Percentiles rank a stretch among this genome's conserved stretches.
Conservation (phyloP, 225 moss, liverwort and hornwort species). For the Sphagnum contortum region DNA sequence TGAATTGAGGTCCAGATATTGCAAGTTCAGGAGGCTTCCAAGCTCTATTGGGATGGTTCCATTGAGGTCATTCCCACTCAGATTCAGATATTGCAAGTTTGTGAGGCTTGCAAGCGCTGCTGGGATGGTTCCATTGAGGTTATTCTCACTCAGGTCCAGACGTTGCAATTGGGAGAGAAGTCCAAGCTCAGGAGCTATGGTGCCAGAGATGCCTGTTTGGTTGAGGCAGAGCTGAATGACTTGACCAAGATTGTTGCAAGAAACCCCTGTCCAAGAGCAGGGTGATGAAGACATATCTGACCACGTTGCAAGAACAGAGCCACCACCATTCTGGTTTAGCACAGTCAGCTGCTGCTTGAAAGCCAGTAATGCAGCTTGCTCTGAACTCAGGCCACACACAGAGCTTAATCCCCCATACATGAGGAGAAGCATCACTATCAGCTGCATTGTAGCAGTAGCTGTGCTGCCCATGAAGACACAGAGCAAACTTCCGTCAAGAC, state of each 20-base stretch:
- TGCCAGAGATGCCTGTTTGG: slow-evolving; percentile 18
- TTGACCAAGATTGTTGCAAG: slow-evolving; percentile 27
- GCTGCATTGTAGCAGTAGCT: too few relatives aligned
- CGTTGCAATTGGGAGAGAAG: slow-evolving; percentile 8
- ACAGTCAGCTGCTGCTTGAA: too few relatives aligned
- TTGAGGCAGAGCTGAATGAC: slow-evolving; percentile 47
- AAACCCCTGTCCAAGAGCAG: slow-evolving; percentile 62
- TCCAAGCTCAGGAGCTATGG: slow-evolving; percentile 48
- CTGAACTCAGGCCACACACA: too few relatives aligned
- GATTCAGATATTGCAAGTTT: slow-evolving; percentile 38
- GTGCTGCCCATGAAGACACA: too few relatives aligned
- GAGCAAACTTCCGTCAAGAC: too few relatives aligned
- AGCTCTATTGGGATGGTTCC: slow-evolving; percentile 49
- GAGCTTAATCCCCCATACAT: too few relatives aligned
- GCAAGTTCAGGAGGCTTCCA: slow-evolving; percentile 32
- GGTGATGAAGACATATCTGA: slow-evolving; percentile 12
- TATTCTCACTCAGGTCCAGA: too few relatives aligned
- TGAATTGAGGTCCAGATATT: slow-evolving; percentile 42
- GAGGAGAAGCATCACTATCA: too few relatives aligned
- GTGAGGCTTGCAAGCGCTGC: too few relatives aligned
- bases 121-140: too few relatives aligned
- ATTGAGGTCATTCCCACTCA: slow-evolving; percentile 28
- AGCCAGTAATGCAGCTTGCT: too few relatives aligned
- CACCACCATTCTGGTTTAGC: too few relatives aligned
- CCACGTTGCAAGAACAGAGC: slow-evolving; percentile 12